Percentiles rank a stretch among this genome's conserved stretches.
phyloP scores from a whole-genome alignment of 2,329 filamentous ascomycete genomes.

The Talaromyces atroroseus region DNA sequence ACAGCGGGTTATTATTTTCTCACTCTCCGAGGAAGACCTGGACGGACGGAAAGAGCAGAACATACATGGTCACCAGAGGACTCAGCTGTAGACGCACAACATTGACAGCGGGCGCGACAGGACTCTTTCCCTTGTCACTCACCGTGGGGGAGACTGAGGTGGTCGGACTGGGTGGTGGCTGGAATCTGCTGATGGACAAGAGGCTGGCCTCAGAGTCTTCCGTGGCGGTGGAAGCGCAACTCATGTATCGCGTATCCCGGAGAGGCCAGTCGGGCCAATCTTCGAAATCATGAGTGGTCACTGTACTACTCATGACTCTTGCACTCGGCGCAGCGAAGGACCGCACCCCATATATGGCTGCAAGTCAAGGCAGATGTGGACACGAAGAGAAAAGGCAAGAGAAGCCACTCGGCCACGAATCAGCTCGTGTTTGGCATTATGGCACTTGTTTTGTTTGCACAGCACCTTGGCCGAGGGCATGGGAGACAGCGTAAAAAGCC shows the following conservation, averaged over 20 bases:
- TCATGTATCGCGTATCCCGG: slow-evolving; percentile 22
- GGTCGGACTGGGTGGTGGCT: slow-evolving; percentile 24
- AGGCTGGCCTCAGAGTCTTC: slow-evolving; percentile 28
- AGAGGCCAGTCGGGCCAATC: slow-evolving; percentile 29
- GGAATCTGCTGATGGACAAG: slow-evolving; percentile 22
- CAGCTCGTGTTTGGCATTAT: background rate
- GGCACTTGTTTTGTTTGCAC: background rate
- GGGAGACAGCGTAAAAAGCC: background rate
- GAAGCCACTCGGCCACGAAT: background rate
- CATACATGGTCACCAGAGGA: slow-evolving; percentile 31
- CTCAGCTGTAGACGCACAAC: slow-evolving; percentile 26
- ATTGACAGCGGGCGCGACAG: slow-evolving; percentile 21
- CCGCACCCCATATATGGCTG: background rate
- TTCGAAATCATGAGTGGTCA: slow-evolving; percentile 17
- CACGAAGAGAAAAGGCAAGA: background rate
- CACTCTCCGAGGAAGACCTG: too few relatives aligned
- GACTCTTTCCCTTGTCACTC: slow-evolving; percentile 16
- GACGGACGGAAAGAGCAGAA: background rate
- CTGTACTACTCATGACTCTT: slow-evolving; percentile 19
- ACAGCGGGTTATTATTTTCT: background rate
- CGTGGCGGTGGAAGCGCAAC: slow-evolving; percentile 20
- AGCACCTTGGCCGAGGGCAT: background rate
- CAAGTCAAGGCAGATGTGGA: background rate
- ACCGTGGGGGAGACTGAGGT: slow-evolving; percentile 18
- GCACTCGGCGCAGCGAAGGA: background rate